These are phyloP conservation scores for Vanrija pseudolonga DNA, from an alignment of 1,284 basidiomycete genomes.

Conservation along the genomic window DNA sequence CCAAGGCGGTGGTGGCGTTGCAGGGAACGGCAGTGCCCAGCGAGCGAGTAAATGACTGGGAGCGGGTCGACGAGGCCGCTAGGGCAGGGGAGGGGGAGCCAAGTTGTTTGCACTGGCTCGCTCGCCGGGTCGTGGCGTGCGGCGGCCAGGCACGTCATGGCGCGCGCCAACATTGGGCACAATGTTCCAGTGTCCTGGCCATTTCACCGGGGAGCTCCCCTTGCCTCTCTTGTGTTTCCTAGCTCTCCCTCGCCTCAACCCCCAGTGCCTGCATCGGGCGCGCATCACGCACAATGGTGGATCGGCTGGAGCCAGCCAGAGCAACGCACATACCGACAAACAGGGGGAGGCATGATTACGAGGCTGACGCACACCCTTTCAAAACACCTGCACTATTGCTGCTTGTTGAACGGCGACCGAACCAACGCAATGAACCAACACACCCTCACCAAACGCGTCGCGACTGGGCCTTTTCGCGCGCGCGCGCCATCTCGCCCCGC, in stretches of 20 bases:
- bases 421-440: not conserved
- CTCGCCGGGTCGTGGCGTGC: too few species aligned
- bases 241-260: not conserved
- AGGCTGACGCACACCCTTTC: too few species aligned
- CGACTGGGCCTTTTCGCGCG: not conserved
- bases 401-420: too few species aligned
- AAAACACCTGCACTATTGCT: not conserved
- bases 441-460: not conserved
- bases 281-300: too few species aligned
- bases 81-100: too few species aligned
- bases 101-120: too few species aligned
- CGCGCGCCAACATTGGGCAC: constrained; percentile 4
- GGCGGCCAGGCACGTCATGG: too few species aligned
- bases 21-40: not conserved
- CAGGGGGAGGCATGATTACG: not conserved
- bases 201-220: not conserved
- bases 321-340: not conserved
- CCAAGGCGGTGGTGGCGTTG: not conserved
- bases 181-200: constrained; percentile 3
- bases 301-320: too few species aligned
- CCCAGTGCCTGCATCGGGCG: too few species aligned
- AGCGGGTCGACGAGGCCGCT: too few species aligned
- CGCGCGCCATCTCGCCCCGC: not conserved
- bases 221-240: too few species aligned
- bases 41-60: not conserved